Evolutionary conservation across 257 asterid genomes (phyloP).

Genomic region (Nicotiana sylvestris): DNA sequence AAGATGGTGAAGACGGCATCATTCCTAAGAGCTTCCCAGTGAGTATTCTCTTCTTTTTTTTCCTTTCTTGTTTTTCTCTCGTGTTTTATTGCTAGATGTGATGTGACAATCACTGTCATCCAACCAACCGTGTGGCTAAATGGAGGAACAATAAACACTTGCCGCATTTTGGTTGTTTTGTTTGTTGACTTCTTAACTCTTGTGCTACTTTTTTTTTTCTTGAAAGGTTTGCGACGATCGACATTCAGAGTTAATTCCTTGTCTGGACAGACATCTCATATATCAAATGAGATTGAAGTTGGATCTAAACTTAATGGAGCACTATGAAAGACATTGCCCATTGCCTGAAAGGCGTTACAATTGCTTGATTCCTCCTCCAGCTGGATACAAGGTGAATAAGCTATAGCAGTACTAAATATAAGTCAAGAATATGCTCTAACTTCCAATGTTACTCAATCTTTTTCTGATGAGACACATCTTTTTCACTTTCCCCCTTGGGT

Average conservation of each 20-base stretch:
- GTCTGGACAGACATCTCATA: conserved; percentile 91
- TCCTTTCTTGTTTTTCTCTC: neutral
- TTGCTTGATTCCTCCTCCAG: conserved; percentile 95
- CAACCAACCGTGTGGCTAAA: neutral
- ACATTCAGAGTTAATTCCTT: conserved; percentile 93
- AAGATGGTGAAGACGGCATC: conserved; percentile 60
- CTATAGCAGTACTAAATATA: neutral
- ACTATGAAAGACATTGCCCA: conserved; percentile 97
- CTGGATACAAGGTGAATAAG: conserved; percentile 76
- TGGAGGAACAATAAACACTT: neutral
- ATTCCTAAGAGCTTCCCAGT: conserved; percentile 73
- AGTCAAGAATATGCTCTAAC: neutral
- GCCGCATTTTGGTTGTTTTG: neutral
- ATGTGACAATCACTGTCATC: neutral
- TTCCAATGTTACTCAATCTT: neutral
- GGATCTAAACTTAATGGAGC: conserved; percentile 97
- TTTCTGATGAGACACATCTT: conserved; percentile 10
- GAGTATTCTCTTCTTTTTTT: conserved; percentile 23
- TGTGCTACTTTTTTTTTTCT: conserved; percentile 4
- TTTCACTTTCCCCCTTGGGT: neutral
- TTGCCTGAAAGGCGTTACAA: conserved; percentile 86
- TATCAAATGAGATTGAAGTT: conserved; percentile 86
- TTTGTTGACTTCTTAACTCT: conserved; percentile 7
- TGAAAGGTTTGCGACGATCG: conserved; percentile 96
- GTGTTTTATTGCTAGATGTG: neutral